A percentile compares a stretch with the other conserved stretches of the same genome.
Conservation (phyloP, 2,329 filamentous ascomycete genomes). For the Calonectria henricotiae region DNA sequence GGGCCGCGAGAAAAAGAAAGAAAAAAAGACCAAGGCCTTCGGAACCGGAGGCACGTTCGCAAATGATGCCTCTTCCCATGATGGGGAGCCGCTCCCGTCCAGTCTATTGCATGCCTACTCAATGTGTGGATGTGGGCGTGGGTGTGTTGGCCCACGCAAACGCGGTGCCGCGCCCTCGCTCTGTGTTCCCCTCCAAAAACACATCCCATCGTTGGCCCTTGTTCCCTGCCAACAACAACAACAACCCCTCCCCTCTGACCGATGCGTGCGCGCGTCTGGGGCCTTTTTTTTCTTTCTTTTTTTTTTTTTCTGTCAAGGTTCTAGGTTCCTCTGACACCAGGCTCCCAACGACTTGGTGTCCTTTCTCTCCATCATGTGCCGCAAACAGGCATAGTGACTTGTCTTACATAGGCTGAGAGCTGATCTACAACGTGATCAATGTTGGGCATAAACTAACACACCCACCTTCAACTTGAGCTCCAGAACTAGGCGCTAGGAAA, state of each 20-base stretch:
- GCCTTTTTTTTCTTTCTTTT: neutral
- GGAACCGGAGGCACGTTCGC: slow-evolving; percentile 25
- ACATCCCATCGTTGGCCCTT: slow-evolving; percentile 12
- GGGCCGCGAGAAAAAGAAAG: neutral
- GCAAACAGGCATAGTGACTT: slow-evolving; percentile 37
- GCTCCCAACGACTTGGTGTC: slow-evolving; percentile 44
- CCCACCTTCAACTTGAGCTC: slow-evolving; percentile 26
- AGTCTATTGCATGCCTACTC: slow-evolving; percentile 23
- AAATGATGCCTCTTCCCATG: slow-evolving; percentile 21
- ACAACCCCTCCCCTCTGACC: neutral
- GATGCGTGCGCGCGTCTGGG: slow-evolving; percentile 13
- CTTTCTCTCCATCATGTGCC: slow-evolving; percentile 39
- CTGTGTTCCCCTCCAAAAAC: slow-evolving; percentile 15
- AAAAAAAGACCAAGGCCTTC: neutral
- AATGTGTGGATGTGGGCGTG: slow-evolving; percentile 24
- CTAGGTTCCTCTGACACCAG: slow-evolving; percentile 29
- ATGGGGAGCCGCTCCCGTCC: slow-evolving; percentile 20
- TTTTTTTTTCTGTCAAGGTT: slow-evolving; percentile 31
- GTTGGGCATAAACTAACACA: slow-evolving; percentile 45
- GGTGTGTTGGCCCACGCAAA: slow-evolving; percentile 31
- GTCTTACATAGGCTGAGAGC: slow-evolving; percentile 9
- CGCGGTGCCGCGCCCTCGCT: slow-evolving; percentile 29
- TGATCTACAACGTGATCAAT: slow-evolving; percentile 28
- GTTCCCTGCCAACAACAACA: slow-evolving; percentile 28
- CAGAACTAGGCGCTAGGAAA: slow-evolving; percentile 15